These are phyloP conservation scores for Rhizophagus clarus DNA, from an alignment of 192 early-diverging fungal species.

Conservation along the genomic window DNA sequence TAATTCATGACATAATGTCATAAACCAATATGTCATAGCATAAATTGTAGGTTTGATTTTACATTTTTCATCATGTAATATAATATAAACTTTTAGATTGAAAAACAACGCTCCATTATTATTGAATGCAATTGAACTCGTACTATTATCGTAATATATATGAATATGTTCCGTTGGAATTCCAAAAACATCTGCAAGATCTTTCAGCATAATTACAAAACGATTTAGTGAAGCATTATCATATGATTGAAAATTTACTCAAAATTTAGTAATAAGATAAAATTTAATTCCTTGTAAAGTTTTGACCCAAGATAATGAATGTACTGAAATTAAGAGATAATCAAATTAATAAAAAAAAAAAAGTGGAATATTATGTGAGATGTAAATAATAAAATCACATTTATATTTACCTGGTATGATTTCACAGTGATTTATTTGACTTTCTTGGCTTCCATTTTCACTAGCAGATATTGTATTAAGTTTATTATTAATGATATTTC, in stretches of 20 bases:
- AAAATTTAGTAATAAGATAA: no score
- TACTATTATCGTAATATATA: conserved; percentile 71
- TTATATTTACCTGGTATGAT: no score
- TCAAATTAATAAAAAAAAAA: conserved; percentile 31
- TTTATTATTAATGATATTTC: no score
- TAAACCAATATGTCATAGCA: conserved; percentile 78
- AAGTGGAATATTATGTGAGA: no score
- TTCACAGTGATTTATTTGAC: no score
- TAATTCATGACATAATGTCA: conserved; percentile 82
- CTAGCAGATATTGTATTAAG: no score
- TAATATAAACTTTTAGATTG: conserved; percentile 76
- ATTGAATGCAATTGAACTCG: conserved; percentile 76
- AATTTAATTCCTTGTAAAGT: conserved; percentile 37
- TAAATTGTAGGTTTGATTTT: conserved; percentile 32
- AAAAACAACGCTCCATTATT: conserved; percentile 76
- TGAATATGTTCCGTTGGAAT: conserved; percentile 60
- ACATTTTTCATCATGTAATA: conserved; percentile 56
- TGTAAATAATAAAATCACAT: no score
- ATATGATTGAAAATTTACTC: conserved; percentile 42
- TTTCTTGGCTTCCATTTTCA: no score
- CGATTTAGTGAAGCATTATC: conserved; percentile 36
- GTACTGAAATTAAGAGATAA: no score
- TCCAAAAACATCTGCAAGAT: conserved; percentile 64
- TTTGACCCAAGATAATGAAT: conserved; percentile 27
- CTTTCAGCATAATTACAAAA: conserved; percentile 47